Conservation (phyloP, 2,329 filamentous ascomycete genomes). For the Scorias spongiosa region DNA sequence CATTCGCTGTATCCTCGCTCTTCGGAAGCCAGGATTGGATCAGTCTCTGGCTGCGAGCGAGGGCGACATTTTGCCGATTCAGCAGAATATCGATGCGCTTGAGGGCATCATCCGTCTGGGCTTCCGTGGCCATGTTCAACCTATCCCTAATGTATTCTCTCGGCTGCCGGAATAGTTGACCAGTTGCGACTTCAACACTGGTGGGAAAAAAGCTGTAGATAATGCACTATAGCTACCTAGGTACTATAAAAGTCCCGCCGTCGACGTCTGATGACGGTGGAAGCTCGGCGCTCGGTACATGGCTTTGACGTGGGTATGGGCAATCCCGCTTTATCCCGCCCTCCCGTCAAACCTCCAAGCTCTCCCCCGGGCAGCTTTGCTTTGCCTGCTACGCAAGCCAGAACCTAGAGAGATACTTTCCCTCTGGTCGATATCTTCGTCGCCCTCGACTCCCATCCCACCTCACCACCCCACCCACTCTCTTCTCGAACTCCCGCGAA, state of each 20-base stretch:
- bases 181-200: too few species aligned
- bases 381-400: neutral
- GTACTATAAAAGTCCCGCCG: too few species aligned
- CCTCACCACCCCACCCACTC: neutral
- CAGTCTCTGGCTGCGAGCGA: constrained; percentile 38
- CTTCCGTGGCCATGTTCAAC: too few species aligned
- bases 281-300: too few species aligned
- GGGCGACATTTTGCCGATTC: constrained; percentile 37
- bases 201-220: too few species aligned
- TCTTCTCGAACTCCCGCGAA: constrained; percentile 2
- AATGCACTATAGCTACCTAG: too few species aligned
- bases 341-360: neutral
- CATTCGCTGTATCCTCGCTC: constrained; percentile 18
- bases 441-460: neutral
- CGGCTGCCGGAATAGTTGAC: too few species aligned
- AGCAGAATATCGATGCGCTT: constrained; percentile 34
- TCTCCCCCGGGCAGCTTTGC: neutral
- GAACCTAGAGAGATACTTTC: neutral
- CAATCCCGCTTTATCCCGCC: neutral
- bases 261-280: too few species aligned
- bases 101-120: neutral
- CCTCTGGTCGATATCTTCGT: neutral
- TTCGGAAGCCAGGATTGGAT: constrained; percentile 42
- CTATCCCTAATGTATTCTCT: too few species aligned
- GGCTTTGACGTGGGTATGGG: neutral